Evolutionary conservation across 1,284 basidiomycete genomes (phyloP).

Genomic region (Leccinum pseudoinsigne): DNA sequence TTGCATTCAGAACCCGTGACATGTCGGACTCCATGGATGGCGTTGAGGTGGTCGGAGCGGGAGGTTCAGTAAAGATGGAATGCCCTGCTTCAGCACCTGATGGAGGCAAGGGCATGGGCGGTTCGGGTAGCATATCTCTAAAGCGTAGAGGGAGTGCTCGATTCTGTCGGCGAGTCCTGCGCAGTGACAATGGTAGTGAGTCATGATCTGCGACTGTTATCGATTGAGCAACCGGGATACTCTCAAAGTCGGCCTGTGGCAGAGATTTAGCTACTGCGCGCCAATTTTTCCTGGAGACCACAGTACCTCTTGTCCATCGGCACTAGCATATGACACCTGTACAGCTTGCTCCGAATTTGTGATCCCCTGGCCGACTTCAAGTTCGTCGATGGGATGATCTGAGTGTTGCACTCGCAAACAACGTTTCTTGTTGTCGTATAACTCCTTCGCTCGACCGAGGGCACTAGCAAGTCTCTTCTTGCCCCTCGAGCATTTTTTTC

Average conservation of each 20-base stretch:
- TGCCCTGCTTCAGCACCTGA: background rate
- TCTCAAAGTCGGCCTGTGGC: background rate
- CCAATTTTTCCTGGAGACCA: too few species aligned
- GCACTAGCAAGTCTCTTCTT: too few species aligned
- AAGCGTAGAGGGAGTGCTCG: background rate
- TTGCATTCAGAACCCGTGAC: background rate
- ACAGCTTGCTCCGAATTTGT: background rate
- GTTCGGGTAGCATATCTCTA: background rate
- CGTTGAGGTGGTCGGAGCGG: background rate
- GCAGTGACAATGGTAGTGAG: background rate
- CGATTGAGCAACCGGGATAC: background rate
- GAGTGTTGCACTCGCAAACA: too few species aligned
- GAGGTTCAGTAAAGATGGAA: background rate
- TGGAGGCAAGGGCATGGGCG: background rate
- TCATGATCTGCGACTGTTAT: background rate
- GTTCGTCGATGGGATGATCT: background rate
- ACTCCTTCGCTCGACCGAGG: background rate
- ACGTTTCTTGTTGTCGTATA: background rate
- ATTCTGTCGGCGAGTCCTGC: background rate
- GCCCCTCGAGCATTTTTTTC: accelerated
- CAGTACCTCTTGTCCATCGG: too few species aligned
- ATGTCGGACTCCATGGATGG: too few species aligned
- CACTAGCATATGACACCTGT: too few species aligned
- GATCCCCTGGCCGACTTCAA: background rate
- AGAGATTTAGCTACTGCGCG: background rate